These are phyloP conservation scores for Catharanthus roseus DNA, from an alignment of 257 asterid genomes.

Conservation along the genomic window DNA sequence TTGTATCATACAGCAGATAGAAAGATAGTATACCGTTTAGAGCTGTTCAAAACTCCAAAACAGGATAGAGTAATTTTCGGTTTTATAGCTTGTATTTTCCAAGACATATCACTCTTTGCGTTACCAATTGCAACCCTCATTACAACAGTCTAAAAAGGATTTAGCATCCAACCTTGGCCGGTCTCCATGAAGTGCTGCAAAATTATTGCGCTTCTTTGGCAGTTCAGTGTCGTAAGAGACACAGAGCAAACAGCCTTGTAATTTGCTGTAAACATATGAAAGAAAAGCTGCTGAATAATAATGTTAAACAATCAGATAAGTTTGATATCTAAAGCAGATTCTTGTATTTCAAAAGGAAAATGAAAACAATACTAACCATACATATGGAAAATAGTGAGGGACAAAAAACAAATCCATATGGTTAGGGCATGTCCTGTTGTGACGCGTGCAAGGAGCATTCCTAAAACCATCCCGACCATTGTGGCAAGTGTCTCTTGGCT, in stretches of 20 bases:
- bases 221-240: slow-evolving; percentile 65
- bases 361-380: slow-evolving; percentile 79
- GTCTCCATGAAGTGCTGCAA: slow-evolving; percentile 61
- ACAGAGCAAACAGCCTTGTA: slow-evolving; percentile 90
- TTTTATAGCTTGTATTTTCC: too few relatives aligned
- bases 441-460: slow-evolving; percentile 83
- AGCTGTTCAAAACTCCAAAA: neutral
- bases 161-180: slow-evolving; percentile 53
- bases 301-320: neutral
- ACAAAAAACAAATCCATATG: slow-evolving; percentile 87
- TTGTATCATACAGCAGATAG: neutral
- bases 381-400: slow-evolving; percentile 94
- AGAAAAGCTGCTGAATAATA: neutral
- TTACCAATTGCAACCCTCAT: neutral
- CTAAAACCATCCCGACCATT: slow-evolving; percentile 95
- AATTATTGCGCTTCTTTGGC: slow-evolving; percentile 76
- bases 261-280: slow-evolving; percentile 53
- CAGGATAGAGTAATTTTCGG: neutral
- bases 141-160: neutral
- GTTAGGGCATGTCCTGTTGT: slow-evolving; percentile 70
- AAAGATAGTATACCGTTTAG: neutral
- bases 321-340: neutral
- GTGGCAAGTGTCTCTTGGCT: slow-evolving; percentile 98
- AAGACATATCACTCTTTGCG: neutral
- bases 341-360: slow-evolving; percentile 7